phyloP scores from a whole-genome alignment of 2,329 filamentous ascomycete genomes.

The Bertia moriformis region DNA sequence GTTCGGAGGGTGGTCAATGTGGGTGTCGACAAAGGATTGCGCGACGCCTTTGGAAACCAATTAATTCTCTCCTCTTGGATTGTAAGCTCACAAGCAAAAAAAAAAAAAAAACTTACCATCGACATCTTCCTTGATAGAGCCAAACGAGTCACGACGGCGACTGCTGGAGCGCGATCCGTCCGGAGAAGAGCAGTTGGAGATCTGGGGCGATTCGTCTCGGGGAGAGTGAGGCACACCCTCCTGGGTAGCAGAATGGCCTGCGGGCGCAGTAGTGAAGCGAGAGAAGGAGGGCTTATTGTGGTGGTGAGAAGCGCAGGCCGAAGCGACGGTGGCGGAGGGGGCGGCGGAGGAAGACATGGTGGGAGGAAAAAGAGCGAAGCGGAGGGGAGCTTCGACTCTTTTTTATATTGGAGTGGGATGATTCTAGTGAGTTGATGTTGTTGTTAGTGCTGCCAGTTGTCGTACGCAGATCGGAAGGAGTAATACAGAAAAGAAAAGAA shows the following conservation, averaged over 20 bases:
- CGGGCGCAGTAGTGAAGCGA: background rate
- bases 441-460: no score
- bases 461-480: no score
- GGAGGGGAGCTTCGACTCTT: no score
- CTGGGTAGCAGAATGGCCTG: no score
- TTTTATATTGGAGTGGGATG: no score
- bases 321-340: background rate
- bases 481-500: background rate
- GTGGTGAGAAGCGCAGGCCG: background rate
- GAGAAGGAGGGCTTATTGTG: background rate
- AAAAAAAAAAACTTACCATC: conserved; percentile 16
- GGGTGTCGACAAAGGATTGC: conserved; percentile 24
- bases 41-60: conserved; percentile 21
- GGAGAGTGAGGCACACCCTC: no score
- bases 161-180: conserved; percentile 21
- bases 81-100: background rate
- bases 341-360: background rate
- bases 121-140: conserved; percentile 24
- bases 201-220: background rate
- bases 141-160: conserved; percentile 20
- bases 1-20: conserved; percentile 12
- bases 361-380: no score
- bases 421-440: no score
- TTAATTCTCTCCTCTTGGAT: background rate
- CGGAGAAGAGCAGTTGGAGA: background rate